Conservation (phyloP, 2,329 filamentous ascomycete species). For the Cladophialophora immunda region DNA sequence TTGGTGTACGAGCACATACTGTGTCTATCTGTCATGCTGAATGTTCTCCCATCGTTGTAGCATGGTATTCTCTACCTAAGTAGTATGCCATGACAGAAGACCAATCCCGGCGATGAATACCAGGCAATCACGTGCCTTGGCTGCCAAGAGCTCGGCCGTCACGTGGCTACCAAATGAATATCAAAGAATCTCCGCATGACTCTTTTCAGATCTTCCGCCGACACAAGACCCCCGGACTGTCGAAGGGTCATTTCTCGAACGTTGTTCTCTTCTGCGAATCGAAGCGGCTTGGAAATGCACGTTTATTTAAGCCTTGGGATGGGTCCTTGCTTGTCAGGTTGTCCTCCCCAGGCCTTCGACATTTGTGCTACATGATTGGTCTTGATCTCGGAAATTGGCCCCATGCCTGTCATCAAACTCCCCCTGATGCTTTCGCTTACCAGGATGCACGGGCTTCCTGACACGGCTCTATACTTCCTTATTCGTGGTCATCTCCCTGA, state of each 20-base stretch:
- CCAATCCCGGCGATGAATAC: too few relatives aligned
- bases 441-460: not conserved
- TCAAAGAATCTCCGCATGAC: slow-evolving; percentile 9
- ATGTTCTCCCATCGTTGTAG: too few relatives aligned
- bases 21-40: too few relatives aligned
- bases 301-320: slow-evolving; percentile 23
- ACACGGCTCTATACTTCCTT: not conserved
- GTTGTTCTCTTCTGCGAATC: slow-evolving; percentile 22
- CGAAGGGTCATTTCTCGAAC: not conserved
- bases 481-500: slow-evolving; percentile 6
- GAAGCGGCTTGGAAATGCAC: slow-evolving; percentile 14
- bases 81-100: too few relatives aligned
- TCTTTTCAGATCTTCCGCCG: not conserved
- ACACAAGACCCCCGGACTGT: not conserved
- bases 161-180: too few relatives aligned
- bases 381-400: slow-evolving; percentile 8
- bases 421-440: slow-evolving; percentile 11
- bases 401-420: slow-evolving; percentile 16
- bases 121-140: not conserved
- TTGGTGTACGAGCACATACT: too few relatives aligned
- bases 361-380: slow-evolving; percentile 14
- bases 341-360: not conserved
- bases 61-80: too few relatives aligned
- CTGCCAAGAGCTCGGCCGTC: too few relatives aligned
- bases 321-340: not conserved